Evolutionary conservation across 1,284 basidiomycete genomes (phyloP), one percentile per base, ranked within the genome.

Genomic region (Ceratorhiza oryzae-sativae): DNA sequence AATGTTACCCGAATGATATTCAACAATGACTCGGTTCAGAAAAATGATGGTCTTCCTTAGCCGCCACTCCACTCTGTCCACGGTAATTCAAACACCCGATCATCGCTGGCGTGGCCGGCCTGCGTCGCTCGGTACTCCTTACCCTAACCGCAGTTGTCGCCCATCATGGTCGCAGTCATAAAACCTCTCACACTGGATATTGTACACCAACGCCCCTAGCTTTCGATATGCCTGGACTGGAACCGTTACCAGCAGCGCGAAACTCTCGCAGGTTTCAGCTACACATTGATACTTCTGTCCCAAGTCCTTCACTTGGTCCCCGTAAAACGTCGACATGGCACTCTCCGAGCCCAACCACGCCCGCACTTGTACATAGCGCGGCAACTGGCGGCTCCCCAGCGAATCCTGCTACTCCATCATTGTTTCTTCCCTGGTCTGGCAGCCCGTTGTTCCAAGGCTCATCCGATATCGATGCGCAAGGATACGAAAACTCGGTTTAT

Each of bases 191-290:
- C 6, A 18, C 3, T 18, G 6, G 42, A 18, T 18, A 45, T 18
- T 45, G 10, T 10, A 45, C 42, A 4, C 42, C 15, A 8, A 18
- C 10, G 42, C 42, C 42, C n/a, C 9, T 45, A 8, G n/a, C 42
- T 45, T 45, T 45, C 15, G 10, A 18, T 18, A 45, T 45, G 42
- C 18, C 51, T 15, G 51, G 27, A 9, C 51, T 30, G 1, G 51
- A 30, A 32, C 13, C 51, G 27, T 27, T 18, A n/a, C 45, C 48
- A 9, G 48, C 12, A 25, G 30, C 46, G 46, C 61, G 51, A 48
- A 25, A 3, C 61, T 51, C 61, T 65, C 45, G 61, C n/a, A 30
- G 27, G 8, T 65, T 65, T 48, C 45, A 34, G n/a, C 61, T 65
- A 9, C 42, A 48, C 10, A 61, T 61, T 23, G 41, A 61, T 41